These are phyloP conservation scores for Ophiostoma sp. DNA, from an alignment of 2,329 filamentous ascomycete species.

Conservation along the genomic window DNA sequence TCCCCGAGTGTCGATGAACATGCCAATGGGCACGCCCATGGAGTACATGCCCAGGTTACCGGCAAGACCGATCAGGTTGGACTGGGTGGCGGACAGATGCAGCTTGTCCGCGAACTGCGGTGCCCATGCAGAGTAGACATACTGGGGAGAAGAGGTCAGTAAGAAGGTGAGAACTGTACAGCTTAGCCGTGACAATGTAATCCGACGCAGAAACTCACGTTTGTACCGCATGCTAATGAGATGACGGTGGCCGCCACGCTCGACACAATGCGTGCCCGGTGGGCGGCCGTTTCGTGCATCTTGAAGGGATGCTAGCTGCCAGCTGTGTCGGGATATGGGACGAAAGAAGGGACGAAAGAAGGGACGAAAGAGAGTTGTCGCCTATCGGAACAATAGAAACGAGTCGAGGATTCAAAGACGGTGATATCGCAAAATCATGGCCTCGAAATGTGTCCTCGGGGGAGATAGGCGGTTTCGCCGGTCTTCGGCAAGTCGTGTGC, in stretches of 20 bases:
- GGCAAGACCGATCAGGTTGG: slow-evolving; percentile 83
- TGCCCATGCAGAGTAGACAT: slow-evolving; percentile 97
- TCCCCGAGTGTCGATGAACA: slow-evolving; percentile 80
- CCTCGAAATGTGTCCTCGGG: background rate
- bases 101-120: slow-evolving; percentile 90
- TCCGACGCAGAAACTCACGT: slow-evolving; percentile 56
- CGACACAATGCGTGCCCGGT: slow-evolving; percentile 69
- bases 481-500: slow-evolving; percentile 17
- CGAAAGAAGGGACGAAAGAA: background rate
- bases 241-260: slow-evolving; percentile 83
- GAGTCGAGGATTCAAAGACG: background rate
- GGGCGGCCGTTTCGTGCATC: slow-evolving; percentile 29
- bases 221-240: slow-evolving; percentile 87
- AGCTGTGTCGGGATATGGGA: background rate
- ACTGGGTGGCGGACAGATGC: slow-evolving; percentile 85
- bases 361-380: background rate
- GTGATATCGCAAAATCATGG: slow-evolving; percentile 2
- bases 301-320: background rate
- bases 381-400: background rate
- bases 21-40: slow-evolving; percentile 82
- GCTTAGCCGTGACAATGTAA: background rate
- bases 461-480: background rate
- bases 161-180: background rate
- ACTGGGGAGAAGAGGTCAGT: slow-evolving; percentile 53
- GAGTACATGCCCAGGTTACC: slow-evolving; percentile 95